phyloP scores from a whole-genome alignment of 164 flowering plant genomes.

The Kingdonia uniflora region DNA sequence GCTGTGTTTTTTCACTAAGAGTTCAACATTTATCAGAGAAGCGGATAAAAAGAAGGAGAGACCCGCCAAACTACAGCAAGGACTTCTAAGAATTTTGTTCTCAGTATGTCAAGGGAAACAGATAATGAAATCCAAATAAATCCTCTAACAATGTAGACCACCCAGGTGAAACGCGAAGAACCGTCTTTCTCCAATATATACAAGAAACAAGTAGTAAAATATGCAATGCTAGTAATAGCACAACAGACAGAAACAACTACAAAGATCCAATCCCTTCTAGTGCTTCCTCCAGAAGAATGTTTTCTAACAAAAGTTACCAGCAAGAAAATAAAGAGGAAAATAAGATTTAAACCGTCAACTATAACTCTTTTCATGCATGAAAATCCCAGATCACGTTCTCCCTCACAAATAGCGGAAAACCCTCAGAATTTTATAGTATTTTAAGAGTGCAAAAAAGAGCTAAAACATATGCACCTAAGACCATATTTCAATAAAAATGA shows the following conservation, averaged over 20 bases:
- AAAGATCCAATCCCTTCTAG: conserved; percentile 1
- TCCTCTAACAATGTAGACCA: neutral
- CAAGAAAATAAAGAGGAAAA: neutral
- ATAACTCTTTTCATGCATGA: neutral
- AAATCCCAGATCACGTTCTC: neutral
- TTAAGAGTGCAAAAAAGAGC: too few relatives aligned
- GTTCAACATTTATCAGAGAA: conserved; percentile 30
- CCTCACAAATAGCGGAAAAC: neutral
- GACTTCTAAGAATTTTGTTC: conserved; percentile 26
- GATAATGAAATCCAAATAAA: conserved; percentile 1
- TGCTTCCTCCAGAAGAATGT: neutral
- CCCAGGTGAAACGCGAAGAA: neutral
- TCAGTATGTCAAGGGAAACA: conserved; percentile 11
- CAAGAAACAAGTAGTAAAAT: neutral
- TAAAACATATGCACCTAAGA: too few relatives aligned
- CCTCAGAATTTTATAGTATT: neutral
- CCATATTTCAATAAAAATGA: too few relatives aligned
- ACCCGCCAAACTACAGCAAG: conserved; percentile 48
- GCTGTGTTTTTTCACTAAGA: conserved; percentile 12
- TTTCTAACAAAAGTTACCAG: neutral
- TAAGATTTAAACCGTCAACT: neutral
- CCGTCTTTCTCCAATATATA: neutral
- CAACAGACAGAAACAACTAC: neutral
- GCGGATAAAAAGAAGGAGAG: conserved; percentile 28
- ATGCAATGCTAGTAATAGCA: neutral